Conservation (phyloP, 2,329 filamentous ascomycete genomes). For the Penicillium sp. region DNA sequence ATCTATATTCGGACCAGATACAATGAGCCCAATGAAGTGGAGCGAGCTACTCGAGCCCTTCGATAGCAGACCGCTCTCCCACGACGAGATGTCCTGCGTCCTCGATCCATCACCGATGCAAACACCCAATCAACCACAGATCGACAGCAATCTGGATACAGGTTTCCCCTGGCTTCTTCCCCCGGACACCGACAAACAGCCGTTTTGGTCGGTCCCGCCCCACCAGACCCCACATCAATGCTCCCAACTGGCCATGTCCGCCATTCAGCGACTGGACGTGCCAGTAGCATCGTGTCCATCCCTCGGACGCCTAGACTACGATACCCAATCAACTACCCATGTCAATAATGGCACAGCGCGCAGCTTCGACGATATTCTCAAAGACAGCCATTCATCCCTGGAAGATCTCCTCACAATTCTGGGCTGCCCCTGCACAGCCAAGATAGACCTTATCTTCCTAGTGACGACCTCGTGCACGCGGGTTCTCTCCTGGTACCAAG, state of each 20-base stretch:
- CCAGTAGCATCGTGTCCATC: slow-evolving; percentile 1
- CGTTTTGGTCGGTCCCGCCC: neutral
- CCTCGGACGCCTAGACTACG: neutral
- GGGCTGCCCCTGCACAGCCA: slow-evolving; percentile 2
- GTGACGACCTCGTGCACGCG: slow-evolving; percentile 2
- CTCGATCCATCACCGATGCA: neutral
- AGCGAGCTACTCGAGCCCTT: neutral
- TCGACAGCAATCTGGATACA: neutral
- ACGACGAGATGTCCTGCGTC: neutral
- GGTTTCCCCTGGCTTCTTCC: neutral
- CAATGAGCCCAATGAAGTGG: slow-evolving; percentile 5
- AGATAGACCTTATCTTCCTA: slow-evolving; percentile 4
- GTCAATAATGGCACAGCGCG: neutral
- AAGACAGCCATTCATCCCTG: slow-evolving; percentile 3
- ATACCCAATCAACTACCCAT: neutral
- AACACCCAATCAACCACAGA: neutral
- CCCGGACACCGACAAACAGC: neutral
- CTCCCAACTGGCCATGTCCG: slow-evolving; percentile 6
- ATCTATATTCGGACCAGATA: neutral
- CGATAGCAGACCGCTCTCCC: neutral
- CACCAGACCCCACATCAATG: slow-evolving; percentile 3
- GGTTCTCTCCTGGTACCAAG: slow-evolving; percentile 7
- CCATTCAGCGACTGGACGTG: slow-evolving; percentile 1
- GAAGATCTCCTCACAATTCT: slow-evolving; percentile 4
- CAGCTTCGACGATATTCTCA: slow-evolving; percentile 6